These are phyloP conservation scores for Komagataella mondaviorum DNA, from an alignment of 805 yeast genomes.

Conservation along the genomic window DNA sequence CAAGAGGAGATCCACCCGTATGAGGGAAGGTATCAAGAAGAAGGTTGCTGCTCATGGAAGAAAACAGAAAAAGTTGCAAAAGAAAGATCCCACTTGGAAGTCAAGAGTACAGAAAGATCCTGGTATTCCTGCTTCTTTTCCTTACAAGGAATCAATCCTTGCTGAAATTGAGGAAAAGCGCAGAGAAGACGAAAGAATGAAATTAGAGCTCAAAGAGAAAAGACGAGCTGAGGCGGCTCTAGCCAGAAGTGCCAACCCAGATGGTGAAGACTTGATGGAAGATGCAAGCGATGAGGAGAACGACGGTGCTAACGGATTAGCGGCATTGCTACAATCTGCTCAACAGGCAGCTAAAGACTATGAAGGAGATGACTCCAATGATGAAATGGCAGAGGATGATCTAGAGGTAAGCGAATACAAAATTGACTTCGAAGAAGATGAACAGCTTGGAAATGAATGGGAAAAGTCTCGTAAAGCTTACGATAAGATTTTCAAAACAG, in stretches of 20 bases:
- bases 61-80: conserved; percentile 69
- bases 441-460: conserved; percentile 29
- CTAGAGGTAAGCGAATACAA: conserved; percentile 39
- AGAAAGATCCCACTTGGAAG: conserved; percentile 91
- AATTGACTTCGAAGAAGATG: conserved; percentile 26
- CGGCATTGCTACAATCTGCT: conserved; percentile 84
- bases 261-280: conserved; percentile 20
- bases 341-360: conserved; percentile 73
- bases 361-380: conserved; percentile 33
- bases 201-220: conserved; percentile 30
- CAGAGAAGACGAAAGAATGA: conserved; percentile 40
- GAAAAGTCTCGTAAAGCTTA: conserved; percentile 82
- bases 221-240: conserved; percentile 35
- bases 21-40: conserved; percentile 94
- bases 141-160: conserved; percentile 79
- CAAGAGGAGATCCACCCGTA: conserved; percentile 82
- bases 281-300: conserved; percentile 20
- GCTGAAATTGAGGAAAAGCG: conserved; percentile 55
- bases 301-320: conserved; percentile 34
- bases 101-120: conserved; percentile 76
- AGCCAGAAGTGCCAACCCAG: conserved; percentile 24
- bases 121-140: conserved; percentile 91
- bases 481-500: conserved; percentile 87
- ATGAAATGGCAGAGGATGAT: conserved; percentile 27
- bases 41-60: conserved; percentile 87